Conservation (phyloP, 192 early-diverging fungal genomes). For the Backusella sp. region DNA sequence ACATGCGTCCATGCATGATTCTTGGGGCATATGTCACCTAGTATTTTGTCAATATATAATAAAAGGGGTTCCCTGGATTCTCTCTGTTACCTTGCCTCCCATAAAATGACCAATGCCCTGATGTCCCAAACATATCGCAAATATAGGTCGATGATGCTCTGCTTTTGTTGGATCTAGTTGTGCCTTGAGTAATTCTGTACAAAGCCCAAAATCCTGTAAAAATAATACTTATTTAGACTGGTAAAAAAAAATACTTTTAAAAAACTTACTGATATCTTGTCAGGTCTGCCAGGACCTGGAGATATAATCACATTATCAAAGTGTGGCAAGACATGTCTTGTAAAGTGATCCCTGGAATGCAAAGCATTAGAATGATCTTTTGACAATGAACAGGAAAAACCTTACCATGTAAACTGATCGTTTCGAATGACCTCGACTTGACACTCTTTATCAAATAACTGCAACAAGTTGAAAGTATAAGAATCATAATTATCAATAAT, state of each 20-base stretch:
- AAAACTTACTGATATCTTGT: constrained; percentile 49
- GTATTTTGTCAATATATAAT: not conserved
- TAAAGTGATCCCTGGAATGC: constrained; percentile 49
- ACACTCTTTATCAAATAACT: constrained; percentile 54
- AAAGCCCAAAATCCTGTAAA: constrained; percentile 81
- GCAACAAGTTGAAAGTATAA: constrained; percentile 95
- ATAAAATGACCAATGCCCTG: constrained; percentile 78
- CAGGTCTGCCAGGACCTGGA: constrained; percentile 90
- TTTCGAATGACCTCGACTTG: constrained; percentile 86
- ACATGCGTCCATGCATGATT: constrained; percentile 84
- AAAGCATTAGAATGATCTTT: not conserved
- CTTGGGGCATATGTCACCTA: constrained; percentile 61
- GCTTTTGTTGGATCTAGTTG: constrained; percentile 29
- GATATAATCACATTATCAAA: constrained; percentile 92
- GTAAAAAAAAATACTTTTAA: no score
- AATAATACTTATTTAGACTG: no score
- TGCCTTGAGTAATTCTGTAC: constrained; percentile 53
- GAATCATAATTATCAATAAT: constrained; percentile 98
- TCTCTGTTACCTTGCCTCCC: constrained; percentile 54
- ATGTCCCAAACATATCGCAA: constrained; percentile 94
- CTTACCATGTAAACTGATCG: constrained; percentile 86
- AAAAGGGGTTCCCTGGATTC: no score
- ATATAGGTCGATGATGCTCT: constrained; percentile 59
- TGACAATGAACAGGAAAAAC: not conserved
- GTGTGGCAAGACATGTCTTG: constrained; percentile 65